Evolutionary conservation across 257 asterid genomes (phyloP).

Genomic region (Nicotiana obtusifolia): DNA sequence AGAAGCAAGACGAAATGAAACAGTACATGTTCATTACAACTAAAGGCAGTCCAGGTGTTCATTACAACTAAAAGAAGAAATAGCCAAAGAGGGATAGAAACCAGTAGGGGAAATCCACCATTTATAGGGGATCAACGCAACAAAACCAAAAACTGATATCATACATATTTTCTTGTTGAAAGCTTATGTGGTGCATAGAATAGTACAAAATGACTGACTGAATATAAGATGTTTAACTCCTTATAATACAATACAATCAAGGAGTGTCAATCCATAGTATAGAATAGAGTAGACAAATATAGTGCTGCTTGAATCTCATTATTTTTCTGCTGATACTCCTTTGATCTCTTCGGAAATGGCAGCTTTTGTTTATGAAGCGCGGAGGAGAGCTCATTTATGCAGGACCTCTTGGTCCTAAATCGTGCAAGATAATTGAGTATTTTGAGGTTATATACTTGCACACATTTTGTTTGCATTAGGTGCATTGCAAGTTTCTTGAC

Average conservation of each 20-base stretch:
- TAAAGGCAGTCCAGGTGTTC: not conserved
- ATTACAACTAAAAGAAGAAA: not conserved
- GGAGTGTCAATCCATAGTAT: not conserved
- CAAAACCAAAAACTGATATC: not conserved
- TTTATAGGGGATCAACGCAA: not conserved
- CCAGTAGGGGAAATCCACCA: not conserved
- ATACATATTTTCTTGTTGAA: not conserved
- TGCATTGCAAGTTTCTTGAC: not conserved
- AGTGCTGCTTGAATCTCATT: not conserved
- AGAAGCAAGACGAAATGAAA: not conserved
- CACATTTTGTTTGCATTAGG: not conserved
- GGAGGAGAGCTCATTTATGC: constrained; percentile 97
- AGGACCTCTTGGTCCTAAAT: constrained; percentile 85
- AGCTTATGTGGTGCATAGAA: not conserved
- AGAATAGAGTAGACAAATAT: not conserved
- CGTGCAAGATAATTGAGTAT: constrained; percentile 69
- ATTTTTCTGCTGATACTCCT: constrained; percentile 19
- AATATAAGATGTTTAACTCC: not conserved
- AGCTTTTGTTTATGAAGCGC: constrained; percentile 91
- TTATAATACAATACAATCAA: not conserved
- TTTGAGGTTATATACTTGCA: constrained; percentile 54
- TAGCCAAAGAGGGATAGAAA: not conserved
- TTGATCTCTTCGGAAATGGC: constrained; percentile 26
- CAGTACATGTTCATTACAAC: not conserved
- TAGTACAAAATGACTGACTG: not conserved